Base-by-base conservation (phyloP, 495 filamentous ascomycete species). In the Podospora fimiseda region DNA sequence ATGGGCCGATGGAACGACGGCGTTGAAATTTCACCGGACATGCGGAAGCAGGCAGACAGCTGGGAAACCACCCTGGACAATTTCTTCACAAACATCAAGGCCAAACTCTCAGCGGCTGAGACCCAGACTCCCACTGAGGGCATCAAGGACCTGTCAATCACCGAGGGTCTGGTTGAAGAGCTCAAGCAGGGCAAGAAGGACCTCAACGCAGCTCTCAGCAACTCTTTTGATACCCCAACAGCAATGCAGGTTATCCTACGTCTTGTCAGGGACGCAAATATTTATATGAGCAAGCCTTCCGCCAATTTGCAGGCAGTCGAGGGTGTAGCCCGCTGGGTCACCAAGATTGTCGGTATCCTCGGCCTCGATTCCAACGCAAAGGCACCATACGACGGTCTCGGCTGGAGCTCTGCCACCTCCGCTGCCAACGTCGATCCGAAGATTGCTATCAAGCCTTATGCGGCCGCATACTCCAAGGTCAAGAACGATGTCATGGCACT, bases 31-130 rank as follows among this genome's bases (percentile, higher is more conserved):
- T 90, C 89, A 0, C 81, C 84, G 0, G 91, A 89, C 45, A 80
- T 96, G 57, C 74, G 87, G 6, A 85, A 80, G 22, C 75, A 82
- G 47, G 87, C 84, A 0, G 81, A 79, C 48, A 78, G 74, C 2
- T 96, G 90, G 88, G 93, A 97, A 66, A 79, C 78, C 20, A 85
- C 84, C 14, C 64, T 96, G 8, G 86, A 87, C 69, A 96, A 95
- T 69, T 96, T 96, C 73, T 96, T 98, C 74, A 79, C 85, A 41
- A 94, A 92, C 53, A 78, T 76, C 41, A 83, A 80, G 57, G 83
- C 87, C 8, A 69, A 81, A 14, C 55, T 82, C 5, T 67, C 72
- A 1, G 70, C 79, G 61, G 65, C 68, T 23, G 57, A 60, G 50
- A 56, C 64, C 23, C 48, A 60, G 50, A 56, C 64, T 23, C 48